These are phyloP conservation scores for Fonsecaea pugnacius DNA, from an alignment of 2,329 filamentous ascomycete species.

Conservation along the genomic window DNA sequence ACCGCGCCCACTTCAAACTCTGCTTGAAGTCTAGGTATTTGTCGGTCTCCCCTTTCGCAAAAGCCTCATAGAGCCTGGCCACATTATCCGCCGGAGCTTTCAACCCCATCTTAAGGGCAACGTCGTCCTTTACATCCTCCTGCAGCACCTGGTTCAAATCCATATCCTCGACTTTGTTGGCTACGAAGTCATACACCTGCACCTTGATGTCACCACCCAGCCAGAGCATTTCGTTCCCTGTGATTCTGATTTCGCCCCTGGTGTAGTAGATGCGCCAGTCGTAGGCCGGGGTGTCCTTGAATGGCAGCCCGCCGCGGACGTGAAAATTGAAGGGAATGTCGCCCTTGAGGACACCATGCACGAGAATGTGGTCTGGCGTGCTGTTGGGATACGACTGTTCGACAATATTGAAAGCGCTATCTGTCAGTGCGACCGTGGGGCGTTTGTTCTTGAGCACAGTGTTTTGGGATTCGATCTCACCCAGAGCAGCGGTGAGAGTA, in stretches of 20 bases:
- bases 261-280: constrained; percentile 18
- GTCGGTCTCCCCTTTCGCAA: constrained; percentile 9
- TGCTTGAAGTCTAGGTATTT: constrained; percentile 19
- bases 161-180: constrained; percentile 10
- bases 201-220: constrained; percentile 5
- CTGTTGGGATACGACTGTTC: constrained; percentile 7
- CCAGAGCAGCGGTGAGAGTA: constrained; percentile 11
- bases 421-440: background rate
- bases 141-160: constrained; percentile 3
- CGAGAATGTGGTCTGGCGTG: constrained; percentile 8
- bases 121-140: constrained; percentile 3
- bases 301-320: constrained; percentile 13
- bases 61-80: constrained; percentile 19
- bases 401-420: constrained; percentile 4
- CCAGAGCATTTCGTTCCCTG: background rate
- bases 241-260: constrained; percentile 11
- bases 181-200: constrained; percentile 2
- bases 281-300: constrained; percentile 13
- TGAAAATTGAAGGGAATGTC: constrained; percentile 14
- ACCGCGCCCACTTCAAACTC: constrained; percentile 19
- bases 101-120: background rate
- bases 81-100: constrained; percentile 18
- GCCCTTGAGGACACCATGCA: constrained; percentile 8
- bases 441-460: constrained; percentile 10
- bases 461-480: constrained; percentile 6